Evolutionary conservation across 2,329 filamentous ascomycete species (phyloP).

Genomic region (Xylariaceae sp.): DNA sequence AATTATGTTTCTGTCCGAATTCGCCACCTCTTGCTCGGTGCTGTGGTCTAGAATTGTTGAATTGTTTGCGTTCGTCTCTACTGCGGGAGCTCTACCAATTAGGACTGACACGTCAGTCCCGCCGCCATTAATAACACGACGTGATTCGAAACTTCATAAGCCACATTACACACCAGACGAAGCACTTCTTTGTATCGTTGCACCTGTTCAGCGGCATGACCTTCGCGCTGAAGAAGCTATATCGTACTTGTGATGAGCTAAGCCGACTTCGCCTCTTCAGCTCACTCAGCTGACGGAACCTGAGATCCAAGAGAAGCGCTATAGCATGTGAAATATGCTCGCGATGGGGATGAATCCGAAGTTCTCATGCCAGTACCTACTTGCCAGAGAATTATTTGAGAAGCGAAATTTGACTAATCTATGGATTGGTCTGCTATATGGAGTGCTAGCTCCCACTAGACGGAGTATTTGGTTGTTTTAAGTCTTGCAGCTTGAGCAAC

Average conservation of each 20-base stretch:
- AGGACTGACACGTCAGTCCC: no score
- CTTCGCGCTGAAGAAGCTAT: not conserved
- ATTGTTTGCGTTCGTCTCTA: no score
- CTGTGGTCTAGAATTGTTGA: not conserved
- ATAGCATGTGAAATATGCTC: not conserved
- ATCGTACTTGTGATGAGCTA: not conserved
- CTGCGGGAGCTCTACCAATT: not conserved
- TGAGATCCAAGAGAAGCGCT: conserved; percentile 2
- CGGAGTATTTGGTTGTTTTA: not conserved
- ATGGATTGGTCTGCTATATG: not conserved
- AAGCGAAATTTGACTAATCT: no score
- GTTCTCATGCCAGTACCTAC: not conserved
- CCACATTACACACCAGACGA: no score
- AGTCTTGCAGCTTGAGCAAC: not conserved
- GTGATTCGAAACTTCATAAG: no score
- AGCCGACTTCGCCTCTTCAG: conserved; percentile 1
- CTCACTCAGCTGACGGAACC: conserved; percentile 8
- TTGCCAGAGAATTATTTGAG: not conserved
- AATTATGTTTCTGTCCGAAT: no score
- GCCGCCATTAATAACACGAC: no score
- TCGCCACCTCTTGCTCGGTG: not conserved
- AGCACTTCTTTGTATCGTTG: no score
- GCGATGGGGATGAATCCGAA: conserved; percentile 6
- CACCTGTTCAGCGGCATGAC: not conserved
- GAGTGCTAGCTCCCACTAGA: not conserved